Base-by-base conservation (phyloP, 2,329 filamentous ascomycete species). In the Microdochium bolleyi region DNA sequence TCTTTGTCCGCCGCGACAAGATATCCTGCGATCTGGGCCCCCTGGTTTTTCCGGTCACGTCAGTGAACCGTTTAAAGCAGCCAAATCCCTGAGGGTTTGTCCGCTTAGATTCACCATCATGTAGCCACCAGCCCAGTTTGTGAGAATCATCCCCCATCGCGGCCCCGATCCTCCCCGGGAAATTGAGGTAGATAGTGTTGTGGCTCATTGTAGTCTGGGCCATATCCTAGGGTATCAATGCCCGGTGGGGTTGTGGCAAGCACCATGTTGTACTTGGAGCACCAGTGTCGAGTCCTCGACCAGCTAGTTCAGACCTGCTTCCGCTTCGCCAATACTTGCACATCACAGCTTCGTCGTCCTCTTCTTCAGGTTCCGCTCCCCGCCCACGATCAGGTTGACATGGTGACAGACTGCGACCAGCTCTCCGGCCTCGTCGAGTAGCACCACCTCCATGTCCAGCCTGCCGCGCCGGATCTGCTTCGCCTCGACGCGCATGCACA, bases 81-180 rank as follows among this genome's bases (percentile, higher is more conserved):
- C 24, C 16, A 19, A 32, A 38, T 19, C 34, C 7, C 7, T 38
- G n/a, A 19, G 25, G 10, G n/a, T n/a, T n/a, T n/a, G n/a, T n/a
- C n/a, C n/a, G n/a, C n/a, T n/a, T n/a, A n/a, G 32, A 64, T 72
- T 64, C 59, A 78, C 79, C 68, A 84, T 72, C 2, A 85, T 67
- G 65, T 85, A 86, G 0, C 83, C 82, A 1, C 75, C 76, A 2
- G 74, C 71, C 82, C 82, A 86, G 1, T 78, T 77, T 0, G 77
- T 83, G 2, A 83, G 74, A 37, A 81, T 73, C 79, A 85, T 84
- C 3, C 79, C n/a, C 75, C 75, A 85, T 81, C 0, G 78, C 80
- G 21, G 82, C 75, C 7, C 34, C 34, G 7, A 38, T 9, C 34
- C 34, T 38, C 34, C 8, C 30, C n/a, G n/a, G n/a, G n/a, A n/a